Percentiles rank a stretch among this genome's conserved stretches.
Evolutionary conservation across 1,284 basidiomycete genomes (phyloP).

Genomic region (Meira nashicola): DNA sequence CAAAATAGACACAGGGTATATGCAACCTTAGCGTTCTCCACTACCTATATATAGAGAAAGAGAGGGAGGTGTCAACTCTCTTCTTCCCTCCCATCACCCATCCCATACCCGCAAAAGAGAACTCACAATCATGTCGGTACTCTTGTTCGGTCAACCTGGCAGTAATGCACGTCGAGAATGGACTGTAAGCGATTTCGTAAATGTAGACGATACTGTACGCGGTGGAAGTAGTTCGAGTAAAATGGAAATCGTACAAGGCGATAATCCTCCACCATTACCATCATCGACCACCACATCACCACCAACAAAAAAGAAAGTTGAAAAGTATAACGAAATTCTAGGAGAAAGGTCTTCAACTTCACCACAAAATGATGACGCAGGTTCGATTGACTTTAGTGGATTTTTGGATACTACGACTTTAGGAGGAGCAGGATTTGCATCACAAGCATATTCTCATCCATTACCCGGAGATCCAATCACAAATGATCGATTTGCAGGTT

Average conservation of each 20-base stretch:
- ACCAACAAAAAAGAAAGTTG: too few relatives aligned
- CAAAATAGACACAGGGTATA: too few relatives aligned
- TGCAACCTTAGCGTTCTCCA: too few relatives aligned
- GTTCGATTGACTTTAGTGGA: slow-evolving; percentile 34
- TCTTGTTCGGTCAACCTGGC: too few relatives aligned
- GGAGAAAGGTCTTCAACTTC: too few relatives aligned
- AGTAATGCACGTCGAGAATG: slow-evolving; percentile 10
- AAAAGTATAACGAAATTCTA: too few relatives aligned
- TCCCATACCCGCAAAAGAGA: too few relatives aligned
- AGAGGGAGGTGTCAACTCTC: too few relatives aligned
- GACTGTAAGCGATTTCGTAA: slow-evolving; percentile 47
- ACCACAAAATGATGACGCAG: slow-evolving; percentile 8
- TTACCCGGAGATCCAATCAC: slow-evolving; percentile 20
- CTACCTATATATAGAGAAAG: too few relatives aligned
- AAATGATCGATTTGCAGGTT: slow-evolving; percentile 19
- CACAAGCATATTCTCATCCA: slow-evolving; percentile 52
- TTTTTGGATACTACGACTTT: slow-evolving; percentile 55
- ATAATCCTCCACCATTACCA: slow-evolving; percentile 16
- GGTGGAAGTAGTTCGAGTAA: slow-evolving; percentile 55
- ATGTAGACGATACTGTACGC: slow-evolving; percentile 56
- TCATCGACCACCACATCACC: neutral
- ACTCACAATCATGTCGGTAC: too few relatives aligned
- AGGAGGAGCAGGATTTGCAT: slow-evolving; percentile 59
- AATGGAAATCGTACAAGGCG: slow-evolving; percentile 40
- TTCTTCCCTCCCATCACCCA: too few relatives aligned